Base-by-base conservation (phyloP, 176 grass and related monocot genomes). In the Pharus latifolius region DNA sequence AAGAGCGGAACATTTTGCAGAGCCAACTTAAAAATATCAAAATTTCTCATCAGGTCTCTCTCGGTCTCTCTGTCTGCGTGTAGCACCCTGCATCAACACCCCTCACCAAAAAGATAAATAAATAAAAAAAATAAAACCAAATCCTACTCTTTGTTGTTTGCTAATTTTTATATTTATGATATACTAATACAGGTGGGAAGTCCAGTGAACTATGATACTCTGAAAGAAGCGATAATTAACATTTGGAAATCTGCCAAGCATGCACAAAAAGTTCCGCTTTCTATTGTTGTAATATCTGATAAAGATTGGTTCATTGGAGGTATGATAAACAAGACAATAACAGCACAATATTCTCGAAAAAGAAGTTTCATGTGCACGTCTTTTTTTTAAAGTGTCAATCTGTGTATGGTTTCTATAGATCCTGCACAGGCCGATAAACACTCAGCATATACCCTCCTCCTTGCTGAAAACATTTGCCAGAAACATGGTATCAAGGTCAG, bases 391-490 rank as follows among this genome's bases (percentile, higher is more conserved):
- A n/a, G n/a, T n/a, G 42, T 50, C 14, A 37, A 28, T 60, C 56
- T 60, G 2, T 74, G 60, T 83, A 27, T 76, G 23, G 5, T 49
- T 83, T 79, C 32, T 74, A 30, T 78, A 93, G 95, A 98, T 83
- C 73, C 89, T 60, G 75, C 76, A 68, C 89, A 98, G 23, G 87
- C 82, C 66, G 89, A 98, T 80, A 98, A 98, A 78, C 89, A 98
- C 62, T 83, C 85, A 44, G 90, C 95, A 73, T 91, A 98, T 83
- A 90, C 86, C 22, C 76, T 98, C 78, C 83, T 98, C 60, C 89
- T 93, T 81, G 89, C 87, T 85, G 90, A 98, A 86, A 91, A 76
- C 63, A 98, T 98, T 75, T 98, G 95, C 82, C 67, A 91, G 54
- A 93, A 75, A 85, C 84, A 93, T 78, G 75, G 61, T 10, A 76